phyloP scores from a whole-genome alignment of 1,139 yeast species.

The Hansenula sp. region DNA sequence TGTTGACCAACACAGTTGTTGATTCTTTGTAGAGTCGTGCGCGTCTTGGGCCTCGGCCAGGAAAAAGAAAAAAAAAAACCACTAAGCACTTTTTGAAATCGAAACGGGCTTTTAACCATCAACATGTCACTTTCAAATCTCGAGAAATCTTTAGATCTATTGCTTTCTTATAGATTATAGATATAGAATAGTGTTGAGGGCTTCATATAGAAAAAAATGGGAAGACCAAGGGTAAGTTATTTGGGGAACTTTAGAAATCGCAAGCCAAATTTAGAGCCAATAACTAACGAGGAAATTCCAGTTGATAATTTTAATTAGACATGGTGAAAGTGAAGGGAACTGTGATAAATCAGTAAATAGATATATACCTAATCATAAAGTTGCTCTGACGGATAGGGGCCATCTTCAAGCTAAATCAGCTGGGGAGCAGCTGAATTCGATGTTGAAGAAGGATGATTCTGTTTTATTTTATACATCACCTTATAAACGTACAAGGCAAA shows the following conservation, averaged over 20 bases:
- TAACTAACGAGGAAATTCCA: constrained; percentile 18
- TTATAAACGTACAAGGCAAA: constrained; percentile 75
- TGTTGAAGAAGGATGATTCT: constrained; percentile 47
- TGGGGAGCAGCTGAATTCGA: constrained; percentile 52
- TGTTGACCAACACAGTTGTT: too few species aligned
- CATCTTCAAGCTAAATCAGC: constrained; percentile 65
- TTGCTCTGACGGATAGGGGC: constrained; percentile 68
- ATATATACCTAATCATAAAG: constrained; percentile 72
- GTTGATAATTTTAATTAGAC: constrained; percentile 78
- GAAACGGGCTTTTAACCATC: too few species aligned
- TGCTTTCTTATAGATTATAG: too few species aligned
- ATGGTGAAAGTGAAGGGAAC: constrained; percentile 91
- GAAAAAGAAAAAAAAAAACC: too few species aligned
- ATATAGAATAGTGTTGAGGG: too few species aligned
- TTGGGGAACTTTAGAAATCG: neutral
- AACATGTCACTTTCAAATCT: too few species aligned
- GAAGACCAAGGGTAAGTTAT: constrained; percentile 59
- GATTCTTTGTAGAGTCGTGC: too few species aligned
- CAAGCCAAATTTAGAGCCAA: too few species aligned
- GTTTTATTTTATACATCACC: constrained; percentile 79
- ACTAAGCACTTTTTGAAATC: too few species aligned
- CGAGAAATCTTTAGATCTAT: too few species aligned
- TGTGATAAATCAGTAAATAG: constrained; percentile 76
- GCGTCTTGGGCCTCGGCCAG: too few species aligned
- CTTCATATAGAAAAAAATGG: too few species aligned